Conservation (phyloP, 768 basidiomycete genomes). For the Rhodotorula diobovata region DNA sequence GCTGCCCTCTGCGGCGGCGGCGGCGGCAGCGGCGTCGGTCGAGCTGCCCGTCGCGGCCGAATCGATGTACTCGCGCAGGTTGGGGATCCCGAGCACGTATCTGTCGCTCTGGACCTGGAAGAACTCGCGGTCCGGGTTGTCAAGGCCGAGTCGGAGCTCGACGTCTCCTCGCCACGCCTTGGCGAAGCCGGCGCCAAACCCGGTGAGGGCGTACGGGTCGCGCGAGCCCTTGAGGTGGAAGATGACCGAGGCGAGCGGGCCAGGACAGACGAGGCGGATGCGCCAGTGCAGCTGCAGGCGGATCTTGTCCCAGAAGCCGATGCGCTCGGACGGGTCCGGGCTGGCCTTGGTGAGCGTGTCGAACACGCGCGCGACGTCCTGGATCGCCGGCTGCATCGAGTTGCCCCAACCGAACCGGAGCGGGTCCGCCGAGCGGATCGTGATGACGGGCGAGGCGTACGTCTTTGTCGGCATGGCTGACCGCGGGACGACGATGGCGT, state of each 20-base stretch:
- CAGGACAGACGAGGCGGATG: slow-evolving; percentile 60
- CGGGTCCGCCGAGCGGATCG: slow-evolving; percentile 60
- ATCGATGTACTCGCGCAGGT: slow-evolving; percentile 45
- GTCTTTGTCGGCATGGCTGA: slow-evolving; percentile 94
- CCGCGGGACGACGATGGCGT: slow-evolving; percentile 57
- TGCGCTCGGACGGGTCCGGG: slow-evolving; percentile 69
- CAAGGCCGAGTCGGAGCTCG: slow-evolving; percentile 62
- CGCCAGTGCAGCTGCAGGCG: slow-evolving; percentile 81
- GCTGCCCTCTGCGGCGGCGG: background rate
- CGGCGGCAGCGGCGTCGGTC: background rate
- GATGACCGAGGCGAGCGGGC: slow-evolving; percentile 58
- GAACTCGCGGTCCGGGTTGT: slow-evolving; percentile 68
- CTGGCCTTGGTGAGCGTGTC: slow-evolving; percentile 74
- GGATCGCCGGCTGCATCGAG: slow-evolving; percentile 76
- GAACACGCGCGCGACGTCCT: slow-evolving; percentile 76
- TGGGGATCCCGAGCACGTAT: slow-evolving; percentile 78
- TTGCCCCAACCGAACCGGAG: slow-evolving; percentile 84
- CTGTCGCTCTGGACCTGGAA: slow-evolving; percentile 75
- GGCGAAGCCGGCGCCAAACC: slow-evolving; percentile 77
- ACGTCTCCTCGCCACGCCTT: slow-evolving; percentile 77
- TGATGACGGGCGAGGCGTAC: slow-evolving; percentile 70
- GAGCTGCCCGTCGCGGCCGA: slow-evolving; percentile 44
- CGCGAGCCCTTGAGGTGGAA: slow-evolving; percentile 83
- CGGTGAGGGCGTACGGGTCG: slow-evolving; percentile 68
- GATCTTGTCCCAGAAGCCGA: slow-evolving; percentile 97